These are phyloP conservation scores for Talaromyces marneffei DNA, from an alignment of 2,329 filamentous ascomycete genomes.

Conservation along the genomic window DNA sequence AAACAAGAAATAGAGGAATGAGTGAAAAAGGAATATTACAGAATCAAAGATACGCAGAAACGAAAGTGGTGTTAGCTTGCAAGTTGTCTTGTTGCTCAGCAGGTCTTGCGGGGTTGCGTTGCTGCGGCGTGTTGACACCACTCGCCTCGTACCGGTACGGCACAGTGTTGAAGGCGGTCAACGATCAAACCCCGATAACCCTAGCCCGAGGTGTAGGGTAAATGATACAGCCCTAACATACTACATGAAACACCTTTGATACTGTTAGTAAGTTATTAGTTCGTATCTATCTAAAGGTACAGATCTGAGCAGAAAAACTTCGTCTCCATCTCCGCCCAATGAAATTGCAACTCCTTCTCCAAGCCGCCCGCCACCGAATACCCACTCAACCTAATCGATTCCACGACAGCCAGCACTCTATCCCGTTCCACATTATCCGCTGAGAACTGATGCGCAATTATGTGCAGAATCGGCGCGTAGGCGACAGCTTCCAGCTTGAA, in stretches of 20 bases:
- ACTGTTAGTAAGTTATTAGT: background rate
- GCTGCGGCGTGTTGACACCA: background rate
- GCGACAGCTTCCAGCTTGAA: background rate
- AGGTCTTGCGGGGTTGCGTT: conserved; percentile 10
- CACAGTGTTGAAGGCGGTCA: conserved; percentile 11
- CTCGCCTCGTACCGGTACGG: no score
- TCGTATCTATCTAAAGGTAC: background rate
- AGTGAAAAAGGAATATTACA: no score
- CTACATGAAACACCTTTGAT: background rate
- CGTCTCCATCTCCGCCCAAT: background rate
- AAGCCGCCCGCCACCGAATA: background rate
- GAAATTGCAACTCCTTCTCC: background rate
- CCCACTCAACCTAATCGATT: background rate
- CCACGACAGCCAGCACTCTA: background rate
- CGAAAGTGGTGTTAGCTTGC: background rate
- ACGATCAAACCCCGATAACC: no score
- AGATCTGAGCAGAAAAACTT: background rate
- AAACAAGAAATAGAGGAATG: background rate
- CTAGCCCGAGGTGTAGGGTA: no score
- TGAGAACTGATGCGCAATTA: background rate
- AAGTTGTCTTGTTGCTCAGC: background rate
- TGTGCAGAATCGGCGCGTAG: background rate
- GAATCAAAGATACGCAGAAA: background rate
- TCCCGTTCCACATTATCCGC: background rate
- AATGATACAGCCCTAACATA: background rate